phyloP scores from a whole-genome alignment of 2,329 filamentous ascomycete genomes.

The Trichophyton schoenleinii region DNA sequence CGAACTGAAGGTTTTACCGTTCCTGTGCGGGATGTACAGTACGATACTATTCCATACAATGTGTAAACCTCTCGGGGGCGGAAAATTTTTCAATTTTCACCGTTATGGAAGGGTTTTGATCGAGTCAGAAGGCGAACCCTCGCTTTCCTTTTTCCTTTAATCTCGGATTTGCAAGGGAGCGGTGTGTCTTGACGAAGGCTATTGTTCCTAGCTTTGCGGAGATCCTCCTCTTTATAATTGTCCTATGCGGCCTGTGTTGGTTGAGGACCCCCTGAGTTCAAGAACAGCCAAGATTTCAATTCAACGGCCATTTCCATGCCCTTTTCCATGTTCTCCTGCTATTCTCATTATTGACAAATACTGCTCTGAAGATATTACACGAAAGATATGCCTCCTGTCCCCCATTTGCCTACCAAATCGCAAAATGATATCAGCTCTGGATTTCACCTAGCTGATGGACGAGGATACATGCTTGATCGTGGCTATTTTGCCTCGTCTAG shows the following conservation, averaged over 20 bases:
- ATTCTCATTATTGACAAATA: neutral
- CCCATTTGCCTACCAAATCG: neutral
- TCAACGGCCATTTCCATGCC: neutral
- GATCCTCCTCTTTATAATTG: neutral
- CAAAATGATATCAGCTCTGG: neutral
- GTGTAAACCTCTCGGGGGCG: neutral
- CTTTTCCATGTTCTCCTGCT: neutral
- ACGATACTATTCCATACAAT: too few species aligned
- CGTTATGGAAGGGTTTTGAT: neutral
- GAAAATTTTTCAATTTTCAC: neutral
- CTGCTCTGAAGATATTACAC: neutral
- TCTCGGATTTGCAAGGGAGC: neutral
- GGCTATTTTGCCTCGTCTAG: slow-evolving; percentile 1
- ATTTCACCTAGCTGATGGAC: slow-evolving; percentile 1
- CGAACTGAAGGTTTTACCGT: neutral
- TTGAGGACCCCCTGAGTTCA: neutral
- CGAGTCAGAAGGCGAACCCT: neutral
- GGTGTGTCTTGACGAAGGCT: neutral
- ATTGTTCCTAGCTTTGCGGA: neutral
- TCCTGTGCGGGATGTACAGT: neutral
- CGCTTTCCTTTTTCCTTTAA: neutral
- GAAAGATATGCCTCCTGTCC: neutral
- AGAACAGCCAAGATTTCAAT: neutral
- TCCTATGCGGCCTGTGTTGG: neutral
- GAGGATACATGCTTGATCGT: slow-evolving; percentile 3